Evolutionary conservation across 2,329 filamentous ascomycete genomes (phyloP).

Genomic region (Ramularia endophylla): DNA sequence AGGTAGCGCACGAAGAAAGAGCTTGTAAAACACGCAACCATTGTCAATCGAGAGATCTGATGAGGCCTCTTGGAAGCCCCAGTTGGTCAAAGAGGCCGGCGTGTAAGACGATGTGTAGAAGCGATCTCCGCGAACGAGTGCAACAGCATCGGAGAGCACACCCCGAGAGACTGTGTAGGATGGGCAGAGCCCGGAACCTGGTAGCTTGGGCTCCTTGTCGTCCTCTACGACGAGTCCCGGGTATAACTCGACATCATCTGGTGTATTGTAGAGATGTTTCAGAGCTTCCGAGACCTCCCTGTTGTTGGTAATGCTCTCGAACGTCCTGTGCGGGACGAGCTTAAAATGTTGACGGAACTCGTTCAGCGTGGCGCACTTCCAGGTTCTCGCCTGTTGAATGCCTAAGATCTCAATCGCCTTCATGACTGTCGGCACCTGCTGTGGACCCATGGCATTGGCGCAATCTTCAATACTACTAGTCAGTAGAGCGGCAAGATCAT

Average conservation of each 20-base stretch:
- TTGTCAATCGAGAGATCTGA: slow-evolving; percentile 41
- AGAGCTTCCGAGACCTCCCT: slow-evolving; percentile 51
- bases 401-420: slow-evolving; percentile 58
- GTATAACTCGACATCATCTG: slow-evolving; percentile 64
- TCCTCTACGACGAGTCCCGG: slow-evolving; percentile 61
- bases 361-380: slow-evolving; percentile 57
- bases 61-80: slow-evolving; percentile 44
- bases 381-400: slow-evolving; percentile 56
- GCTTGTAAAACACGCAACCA: slow-evolving; percentile 47
- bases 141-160: slow-evolving; percentile 55
- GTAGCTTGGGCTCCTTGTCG: slow-evolving; percentile 45
- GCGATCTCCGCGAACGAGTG: slow-evolving; percentile 53
- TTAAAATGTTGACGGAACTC: slow-evolving; percentile 61
- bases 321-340: slow-evolving; percentile 51
- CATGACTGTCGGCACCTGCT: slow-evolving; percentile 53
- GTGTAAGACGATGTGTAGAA: slow-evolving; percentile 49
- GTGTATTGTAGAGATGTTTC: slow-evolving; percentile 55
- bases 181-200: slow-evolving; percentile 49
- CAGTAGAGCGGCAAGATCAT: slow-evolving; percentile 53
- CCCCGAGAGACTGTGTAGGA: slow-evolving; percentile 51
- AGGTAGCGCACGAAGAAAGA: slow-evolving; percentile 47
- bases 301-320: slow-evolving; percentile 55
- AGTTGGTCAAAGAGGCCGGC: slow-evolving; percentile 33
- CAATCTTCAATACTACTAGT: slow-evolving; percentile 55
- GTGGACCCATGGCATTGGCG: slow-evolving; percentile 54